phyloP scores from a whole-genome alignment of 805 yeast species.

The Blastobotrys peoriensis region DNA sequence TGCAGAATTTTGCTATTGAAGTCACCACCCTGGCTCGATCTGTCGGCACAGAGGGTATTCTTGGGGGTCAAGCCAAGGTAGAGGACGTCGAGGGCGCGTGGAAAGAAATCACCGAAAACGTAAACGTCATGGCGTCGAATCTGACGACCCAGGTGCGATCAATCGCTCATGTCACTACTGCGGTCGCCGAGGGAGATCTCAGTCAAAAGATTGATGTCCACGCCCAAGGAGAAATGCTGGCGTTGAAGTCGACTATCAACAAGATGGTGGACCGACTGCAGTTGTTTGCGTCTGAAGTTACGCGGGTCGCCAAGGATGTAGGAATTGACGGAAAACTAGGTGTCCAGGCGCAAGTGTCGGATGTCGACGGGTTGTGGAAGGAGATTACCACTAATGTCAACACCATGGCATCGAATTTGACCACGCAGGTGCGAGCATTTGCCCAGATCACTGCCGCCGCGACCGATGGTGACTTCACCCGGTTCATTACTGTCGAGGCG shows the following conservation, averaged over 20 bases:
- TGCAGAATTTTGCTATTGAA: constrained; percentile 75
- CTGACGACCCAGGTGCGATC: constrained; percentile 84
- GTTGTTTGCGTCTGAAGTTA: constrained; percentile 81
- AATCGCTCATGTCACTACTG: constrained; percentile 85
- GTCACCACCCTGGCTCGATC: constrained; percentile 81
- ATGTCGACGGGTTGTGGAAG: constrained; percentile 89
- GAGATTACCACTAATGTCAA: constrained; percentile 87
- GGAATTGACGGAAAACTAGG: constrained; percentile 92
- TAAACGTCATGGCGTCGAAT: constrained; percentile 83
- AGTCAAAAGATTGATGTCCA: constrained; percentile 81
- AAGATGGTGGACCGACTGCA: constrained; percentile 91
- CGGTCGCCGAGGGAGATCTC: constrained; percentile 86
- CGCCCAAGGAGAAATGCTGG: constrained; percentile 86
- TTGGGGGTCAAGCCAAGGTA: constrained; percentile 83
- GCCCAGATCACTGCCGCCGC: constrained; percentile 94
- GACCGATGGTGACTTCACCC: constrained; percentile 86
- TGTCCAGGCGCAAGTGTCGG: constrained; percentile 84
- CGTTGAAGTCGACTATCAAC: constrained; percentile 78
- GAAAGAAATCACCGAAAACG: constrained; percentile 78
- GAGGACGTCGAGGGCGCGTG: constrained; percentile 81
- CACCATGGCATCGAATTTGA: constrained; percentile 89
- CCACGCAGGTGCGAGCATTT: constrained; percentile 88
- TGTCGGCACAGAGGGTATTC: constrained; percentile 82
- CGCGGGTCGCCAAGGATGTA: constrained; percentile 86
- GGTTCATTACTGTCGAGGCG: constrained; percentile 87